Evolutionary conservation across 805 yeast genomes (phyloP).

Genomic region (Starmerella khaoyaiensis): DNA sequence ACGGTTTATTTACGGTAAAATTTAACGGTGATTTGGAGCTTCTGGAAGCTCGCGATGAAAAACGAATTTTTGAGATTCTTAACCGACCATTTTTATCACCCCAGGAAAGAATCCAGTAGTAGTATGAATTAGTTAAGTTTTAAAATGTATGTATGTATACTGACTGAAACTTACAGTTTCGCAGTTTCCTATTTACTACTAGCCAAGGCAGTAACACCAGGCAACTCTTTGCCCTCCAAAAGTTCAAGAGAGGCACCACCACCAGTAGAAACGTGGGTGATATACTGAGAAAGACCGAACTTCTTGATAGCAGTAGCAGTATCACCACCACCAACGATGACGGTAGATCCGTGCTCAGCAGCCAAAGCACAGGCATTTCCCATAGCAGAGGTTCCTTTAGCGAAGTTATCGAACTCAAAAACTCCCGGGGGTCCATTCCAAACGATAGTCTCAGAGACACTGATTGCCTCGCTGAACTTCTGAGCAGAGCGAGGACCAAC

Average conservation of each 20-base stretch:
- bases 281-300: constrained; percentile 89
- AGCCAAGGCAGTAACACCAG: constrained; percentile 92
- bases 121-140: constrained; percentile 1
- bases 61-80: constrained; percentile 34
- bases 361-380: constrained; percentile 80
- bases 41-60: constrained; percentile 36
- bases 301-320: constrained; percentile 98
- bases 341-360: constrained; percentile 81
- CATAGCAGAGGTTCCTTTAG: constrained; percentile 81
- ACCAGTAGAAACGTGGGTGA: constrained; percentile 98
- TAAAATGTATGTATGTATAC: not conserved
- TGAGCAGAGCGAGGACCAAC: constrained; percentile 80
- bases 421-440: constrained; percentile 99
- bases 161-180: not conserved
- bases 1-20: constrained; percentile 32
- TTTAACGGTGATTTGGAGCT: constrained; percentile 18
- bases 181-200: constrained; percentile 39
- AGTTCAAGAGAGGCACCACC: constrained; percentile 99
- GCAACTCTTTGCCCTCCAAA: constrained; percentile 95
- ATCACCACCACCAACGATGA: constrained; percentile 97
- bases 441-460: constrained; percentile 91
- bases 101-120: constrained; percentile 15
- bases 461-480: constrained; percentile 69
- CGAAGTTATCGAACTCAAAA: constrained; percentile 88
- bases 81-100: constrained; percentile 32